Base-by-base conservation (phyloP, 1,139 yeast genomes). In the Kurtzmaniella quercitrusa region DNA sequence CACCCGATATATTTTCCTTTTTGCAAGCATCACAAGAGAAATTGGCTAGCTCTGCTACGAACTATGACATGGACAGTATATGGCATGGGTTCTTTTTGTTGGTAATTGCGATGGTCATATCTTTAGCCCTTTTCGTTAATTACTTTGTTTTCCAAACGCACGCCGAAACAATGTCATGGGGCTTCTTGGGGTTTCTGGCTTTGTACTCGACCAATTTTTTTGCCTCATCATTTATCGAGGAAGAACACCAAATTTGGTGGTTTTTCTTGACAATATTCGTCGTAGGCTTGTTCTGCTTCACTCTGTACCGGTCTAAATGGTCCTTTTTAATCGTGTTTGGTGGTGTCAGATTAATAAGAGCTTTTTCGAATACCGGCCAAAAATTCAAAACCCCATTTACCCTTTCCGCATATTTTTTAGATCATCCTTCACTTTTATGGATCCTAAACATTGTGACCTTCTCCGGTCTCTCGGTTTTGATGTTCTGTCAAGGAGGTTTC, bases 231-330 rank as follows among this genome's bases (percentile, higher is more conserved):
- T 71, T 89, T 49, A 86, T 93, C n/a, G 99, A 93, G 55, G 99
- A 93, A 59, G 99, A 93, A 56, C 96, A 93, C 56, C 97, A 89
- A 57, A 64, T 89, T 14, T 93, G 99, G 99, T 93, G 95, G 87
- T 84, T 93, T 75, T 68, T 82, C 15, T 65, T 78, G 0, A 63
- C 79, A 0, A 41, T 71, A 15, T 39, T 56, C 50, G 46, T 44
- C 18, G 43, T 36, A 19, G 58, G 42, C 34, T 57, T 49, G 36
- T 49, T 50, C 26, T 43, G 41, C 33, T 45, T 47, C 39, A 37
- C 23, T 21, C 43, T 44, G 12, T 48, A 47, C 26, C 47, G 48
- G 20, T 42, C 48, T 2, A 44, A 47, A 14, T 12, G 44, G 3
- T 46, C 50, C 9, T 55, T 74, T 43, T 23, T 66, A 7, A 41